Conservation (phyloP, 352 stramenopile genomes). For the Globisporangium carolinianum region DNA sequence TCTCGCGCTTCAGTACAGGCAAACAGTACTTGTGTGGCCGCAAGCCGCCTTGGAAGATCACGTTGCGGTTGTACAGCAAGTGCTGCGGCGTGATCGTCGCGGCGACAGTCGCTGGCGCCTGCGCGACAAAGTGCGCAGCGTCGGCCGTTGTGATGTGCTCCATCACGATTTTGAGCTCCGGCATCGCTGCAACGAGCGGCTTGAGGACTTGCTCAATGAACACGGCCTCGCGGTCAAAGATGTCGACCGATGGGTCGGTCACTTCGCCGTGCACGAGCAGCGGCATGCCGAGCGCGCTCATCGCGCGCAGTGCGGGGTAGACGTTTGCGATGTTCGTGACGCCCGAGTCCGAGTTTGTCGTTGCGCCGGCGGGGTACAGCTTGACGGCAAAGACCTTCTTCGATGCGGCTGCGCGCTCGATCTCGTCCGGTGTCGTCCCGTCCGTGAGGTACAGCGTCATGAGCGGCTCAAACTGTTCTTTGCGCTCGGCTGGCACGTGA, state of each 20-base stretch:
- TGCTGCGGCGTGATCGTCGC: conserved; percentile 99
- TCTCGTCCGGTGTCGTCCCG: conserved; percentile 95
- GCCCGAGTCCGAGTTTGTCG: conserved; percentile 97
- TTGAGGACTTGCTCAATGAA: conserved; percentile 97
- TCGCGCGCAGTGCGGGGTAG: conserved; percentile 76
- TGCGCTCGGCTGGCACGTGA: conserved; percentile 59
- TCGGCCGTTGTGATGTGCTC: conserved; percentile 99
- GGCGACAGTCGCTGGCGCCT: conserved; percentile 86
- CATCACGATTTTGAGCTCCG: conserved; percentile 97
- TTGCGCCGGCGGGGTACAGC: conserved; percentile 95
- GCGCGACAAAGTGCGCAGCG: conserved; percentile 92
- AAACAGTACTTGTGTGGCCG: conserved; percentile 99
- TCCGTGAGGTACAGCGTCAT: conserved; percentile 99
- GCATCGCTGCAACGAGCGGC: conserved; percentile 90
- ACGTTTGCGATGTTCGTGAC: conserved; percentile 96
- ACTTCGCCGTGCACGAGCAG: conserved; percentile 97
- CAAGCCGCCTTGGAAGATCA: conserved; percentile 90
- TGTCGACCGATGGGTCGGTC: conserved; percentile 91
- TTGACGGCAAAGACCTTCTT: conserved; percentile 94
- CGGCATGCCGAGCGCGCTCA: conserved; percentile 85
- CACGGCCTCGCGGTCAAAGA: conserved; percentile 96
- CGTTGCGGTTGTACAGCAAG: conserved; percentile 98
- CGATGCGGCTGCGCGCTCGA: conserved; percentile 84
- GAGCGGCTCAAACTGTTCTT: conserved; percentile 87
- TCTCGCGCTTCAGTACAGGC: conserved; percentile 97